These are phyloP conservation scores for Phoma sp. DNA, from an alignment of 2,329 filamentous ascomycete genomes.

Conservation along the genomic window DNA sequence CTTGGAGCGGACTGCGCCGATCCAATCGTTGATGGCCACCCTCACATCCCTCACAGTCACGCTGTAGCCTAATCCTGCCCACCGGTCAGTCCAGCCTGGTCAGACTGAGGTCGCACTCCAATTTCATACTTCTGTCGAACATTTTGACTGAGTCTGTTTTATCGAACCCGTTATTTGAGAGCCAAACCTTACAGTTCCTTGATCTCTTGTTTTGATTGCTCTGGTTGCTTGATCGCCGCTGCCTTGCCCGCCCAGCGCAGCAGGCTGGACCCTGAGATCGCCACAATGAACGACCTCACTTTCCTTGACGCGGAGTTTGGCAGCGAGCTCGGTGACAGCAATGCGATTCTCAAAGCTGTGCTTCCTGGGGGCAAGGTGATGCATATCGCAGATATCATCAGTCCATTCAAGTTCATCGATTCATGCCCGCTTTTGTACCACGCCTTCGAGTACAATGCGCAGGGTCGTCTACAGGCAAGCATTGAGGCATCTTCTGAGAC, in stretches of 20 bases:
- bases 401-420: constrained; percentile 38
- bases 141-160: neutral
- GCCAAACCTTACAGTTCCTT: neutral
- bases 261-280: constrained; percentile 3
- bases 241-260: constrained; percentile 5
- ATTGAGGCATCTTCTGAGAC: constrained; percentile 46
- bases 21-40: constrained; percentile 1
- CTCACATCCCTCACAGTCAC: constrained; percentile 16
- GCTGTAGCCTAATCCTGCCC: constrained; percentile 24
- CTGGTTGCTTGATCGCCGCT: neutral
- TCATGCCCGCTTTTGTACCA: constrained; percentile 49
- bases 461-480: constrained; percentile 40
- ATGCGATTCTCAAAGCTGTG: constrained; percentile 42
- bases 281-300: constrained; percentile 30
- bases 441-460: constrained; percentile 47
- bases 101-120: constrained; percentile 13
- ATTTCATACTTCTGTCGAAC: neutral
- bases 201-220: neutral
- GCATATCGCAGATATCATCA: constrained; percentile 43
- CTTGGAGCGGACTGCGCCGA: neutral
- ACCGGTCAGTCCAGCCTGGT: constrained; percentile 16
- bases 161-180: no score
- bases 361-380: constrained; percentile 39
- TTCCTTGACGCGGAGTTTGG: constrained; percentile 25
- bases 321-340: constrained; percentile 16